A percentile compares a stretch with the other conserved stretches of the same genome.
phyloP scores from a whole-genome alignment of 73 alveolate species.

The Blepharisma japonicum region DNA sequence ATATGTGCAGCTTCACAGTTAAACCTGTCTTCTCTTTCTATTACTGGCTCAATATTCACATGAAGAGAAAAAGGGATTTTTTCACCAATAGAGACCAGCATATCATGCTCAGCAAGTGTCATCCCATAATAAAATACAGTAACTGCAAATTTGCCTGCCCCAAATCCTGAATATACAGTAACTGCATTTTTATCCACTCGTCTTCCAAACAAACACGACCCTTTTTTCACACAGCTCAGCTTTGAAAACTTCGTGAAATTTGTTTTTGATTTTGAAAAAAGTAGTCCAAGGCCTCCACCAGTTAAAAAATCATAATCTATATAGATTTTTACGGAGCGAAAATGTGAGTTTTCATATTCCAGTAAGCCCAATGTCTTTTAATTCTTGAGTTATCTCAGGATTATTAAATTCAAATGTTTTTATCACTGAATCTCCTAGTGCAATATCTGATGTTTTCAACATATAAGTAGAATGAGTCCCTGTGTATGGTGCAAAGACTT shows the following conservation, averaged over 20 bases:
- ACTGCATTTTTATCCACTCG: background rate
- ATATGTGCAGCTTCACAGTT: slow-evolving; percentile 20
- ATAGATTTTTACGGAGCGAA: background rate
- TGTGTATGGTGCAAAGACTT: background rate
- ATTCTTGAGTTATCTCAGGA: background rate
- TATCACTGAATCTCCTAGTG: background rate
- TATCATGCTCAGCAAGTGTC: background rate
- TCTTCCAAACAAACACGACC: background rate
- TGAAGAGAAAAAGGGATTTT: background rate
- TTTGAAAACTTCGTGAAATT: background rate
- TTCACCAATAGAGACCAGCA: background rate
- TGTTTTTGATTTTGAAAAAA: background rate
- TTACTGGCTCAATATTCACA: background rate
- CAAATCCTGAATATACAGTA: background rate
- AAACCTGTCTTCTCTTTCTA: slow-evolving; percentile 27
- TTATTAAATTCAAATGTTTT: background rate
- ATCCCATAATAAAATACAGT: background rate
- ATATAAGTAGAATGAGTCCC: background rate
- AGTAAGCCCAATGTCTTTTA: background rate
- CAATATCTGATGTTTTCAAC: background rate
- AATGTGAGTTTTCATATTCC: slow-evolving; percentile 16
- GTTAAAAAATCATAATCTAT: background rate
- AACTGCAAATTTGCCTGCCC: background rate
- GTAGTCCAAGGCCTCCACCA: background rate
- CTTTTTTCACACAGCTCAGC: background rate